These are phyloP conservation scores for Silene latifolia DNA, from an alignment of 148 eudicot species.

Conservation along the genomic window DNA sequence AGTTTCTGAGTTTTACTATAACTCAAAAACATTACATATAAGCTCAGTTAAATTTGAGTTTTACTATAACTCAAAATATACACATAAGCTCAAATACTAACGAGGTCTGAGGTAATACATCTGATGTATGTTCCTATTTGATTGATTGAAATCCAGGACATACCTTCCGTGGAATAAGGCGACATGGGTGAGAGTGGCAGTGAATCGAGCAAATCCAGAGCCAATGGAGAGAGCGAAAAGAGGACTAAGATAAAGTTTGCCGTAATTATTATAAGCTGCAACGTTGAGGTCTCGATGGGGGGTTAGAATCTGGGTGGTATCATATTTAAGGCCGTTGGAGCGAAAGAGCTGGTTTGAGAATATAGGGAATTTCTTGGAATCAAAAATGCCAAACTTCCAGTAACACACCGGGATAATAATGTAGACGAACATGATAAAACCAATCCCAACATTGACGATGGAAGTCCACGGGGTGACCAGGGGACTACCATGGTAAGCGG, in stretches of 20 bases:
- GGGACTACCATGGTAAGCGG: constrained; percentile 98
- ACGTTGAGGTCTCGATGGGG: constrained; percentile 76
- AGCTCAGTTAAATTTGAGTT: too few relatives aligned
- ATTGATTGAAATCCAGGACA: too few relatives aligned
- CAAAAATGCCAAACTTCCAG: constrained; percentile 87
- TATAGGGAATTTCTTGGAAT: constrained; percentile 80
- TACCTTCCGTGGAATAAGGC: constrained; percentile 94
- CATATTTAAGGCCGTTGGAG: constrained; percentile 65
- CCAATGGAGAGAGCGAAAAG: constrained; percentile 96
- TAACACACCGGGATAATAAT: constrained; percentile 85
- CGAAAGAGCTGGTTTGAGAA: constrained; percentile 87
- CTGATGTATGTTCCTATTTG: too few relatives aligned
- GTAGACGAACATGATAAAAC: constrained; percentile 89
- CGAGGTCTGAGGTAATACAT: too few relatives aligned
- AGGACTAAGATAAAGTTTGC: constrained; percentile 92
- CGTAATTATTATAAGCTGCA: constrained; percentile 72
- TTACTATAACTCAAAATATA: too few relatives aligned
- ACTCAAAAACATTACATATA: too few relatives aligned
- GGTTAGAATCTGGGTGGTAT: constrained; percentile 80
- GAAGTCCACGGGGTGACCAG: constrained; percentile 89
- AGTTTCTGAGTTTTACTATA: too few relatives aligned
- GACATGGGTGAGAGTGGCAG: constrained; percentile 90
- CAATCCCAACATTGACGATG: constrained; percentile 76
- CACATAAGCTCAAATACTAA: too few relatives aligned
- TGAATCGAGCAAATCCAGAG: constrained; percentile 87